These are phyloP conservation scores for Rheum nobile DNA, from an alignment of 148 eudicot genomes.

Conservation along the genomic window DNA sequence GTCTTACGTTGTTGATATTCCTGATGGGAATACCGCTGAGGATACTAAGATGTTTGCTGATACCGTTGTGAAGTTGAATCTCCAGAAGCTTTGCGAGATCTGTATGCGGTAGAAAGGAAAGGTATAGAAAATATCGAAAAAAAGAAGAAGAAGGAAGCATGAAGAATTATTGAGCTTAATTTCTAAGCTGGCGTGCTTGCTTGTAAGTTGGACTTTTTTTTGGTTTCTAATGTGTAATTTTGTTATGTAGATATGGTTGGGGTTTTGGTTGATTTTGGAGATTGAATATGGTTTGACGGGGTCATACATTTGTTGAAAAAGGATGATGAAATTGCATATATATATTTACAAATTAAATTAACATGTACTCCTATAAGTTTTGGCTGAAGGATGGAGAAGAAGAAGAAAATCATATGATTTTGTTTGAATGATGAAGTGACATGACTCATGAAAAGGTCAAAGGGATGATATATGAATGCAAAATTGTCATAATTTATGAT, in stretches of 20 bases:
- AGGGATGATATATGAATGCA: neutral
- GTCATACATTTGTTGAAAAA: slow-evolving; percentile 5
- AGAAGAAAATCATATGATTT: neutral
- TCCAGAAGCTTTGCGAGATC: slow-evolving; percentile 17
- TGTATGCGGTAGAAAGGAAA: neutral
- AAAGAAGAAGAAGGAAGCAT: neutral
- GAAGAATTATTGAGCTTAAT: neutral
- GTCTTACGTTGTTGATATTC: slow-evolving; percentile 33
- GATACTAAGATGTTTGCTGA: slow-evolving; percentile 36
- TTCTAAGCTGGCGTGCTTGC: slow-evolving; percentile 4
- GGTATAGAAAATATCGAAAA: neutral
- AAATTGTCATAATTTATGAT: neutral
- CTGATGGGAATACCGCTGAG: slow-evolving; percentile 25
- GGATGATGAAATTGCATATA: neutral
- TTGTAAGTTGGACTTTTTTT: slow-evolving; percentile 4
- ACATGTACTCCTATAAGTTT: neutral
- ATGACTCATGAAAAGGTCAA: neutral
- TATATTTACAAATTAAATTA: slow-evolving; percentile 2
- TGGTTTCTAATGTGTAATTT: neutral
- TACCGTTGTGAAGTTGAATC: slow-evolving; percentile 28
- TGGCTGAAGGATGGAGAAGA: neutral
- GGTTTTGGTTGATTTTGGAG: neutral
- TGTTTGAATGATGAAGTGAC: neutral
- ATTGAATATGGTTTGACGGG: slow-evolving; percentile 1
- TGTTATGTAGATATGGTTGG: neutral